Base-by-base conservation (phyloP, 2,329 filamentous ascomycete genomes). In the Phaeomoniella chlamydospora region DNA sequence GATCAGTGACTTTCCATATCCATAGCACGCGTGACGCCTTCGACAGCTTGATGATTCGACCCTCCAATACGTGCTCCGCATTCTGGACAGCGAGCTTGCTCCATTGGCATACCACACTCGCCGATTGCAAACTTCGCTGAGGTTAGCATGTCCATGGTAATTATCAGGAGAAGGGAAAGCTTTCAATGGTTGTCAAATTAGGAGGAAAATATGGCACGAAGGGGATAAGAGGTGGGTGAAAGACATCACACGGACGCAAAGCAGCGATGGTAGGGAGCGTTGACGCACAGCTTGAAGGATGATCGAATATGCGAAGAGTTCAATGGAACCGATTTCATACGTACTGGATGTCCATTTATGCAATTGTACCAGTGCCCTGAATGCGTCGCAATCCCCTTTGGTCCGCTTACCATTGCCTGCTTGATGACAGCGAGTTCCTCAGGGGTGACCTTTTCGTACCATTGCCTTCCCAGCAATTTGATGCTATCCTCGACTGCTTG, bases 321-420 rank as follows among this genome's bases (percentile, higher is more conserved):
- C n/a, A n/a, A n/a, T n/a, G n/a, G n/a, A n/a, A n/a, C n/a, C n/a
- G n/a, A n/a, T n/a, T n/a, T n/a, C n/a, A 40, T 18, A 9, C 26
- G 15, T 29, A 39, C 39, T 14, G 70, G 67, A 47, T 77, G 70
- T 2, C 65, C 64, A 39, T 74, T 72, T 15, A 43, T 51, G 41
- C 72, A 77, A 1, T 54, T 60, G 49, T 77, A 79, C 74, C 74
- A 79, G 42, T 77, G 71, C 0, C 75, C 74, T 26, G 22, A 26
- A n/a, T 0, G 65, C 72, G 0, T 67, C 65, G 0, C 36, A 26
- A 73, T 65, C 41, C 69, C 65, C 0, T 33, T 38, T 1, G 62
- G 14, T 9, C 30, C 29, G 35, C 43, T 54, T 3, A 62, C 52
- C 65, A 71, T 70, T 1, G 65, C 65, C 2, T 42, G 36, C 32